Evolutionary conservation across 345 rosid species (phyloP), one percentile per base, ranked within the genome.

Genomic region (Excoecaria cochinchinensis): DNA sequence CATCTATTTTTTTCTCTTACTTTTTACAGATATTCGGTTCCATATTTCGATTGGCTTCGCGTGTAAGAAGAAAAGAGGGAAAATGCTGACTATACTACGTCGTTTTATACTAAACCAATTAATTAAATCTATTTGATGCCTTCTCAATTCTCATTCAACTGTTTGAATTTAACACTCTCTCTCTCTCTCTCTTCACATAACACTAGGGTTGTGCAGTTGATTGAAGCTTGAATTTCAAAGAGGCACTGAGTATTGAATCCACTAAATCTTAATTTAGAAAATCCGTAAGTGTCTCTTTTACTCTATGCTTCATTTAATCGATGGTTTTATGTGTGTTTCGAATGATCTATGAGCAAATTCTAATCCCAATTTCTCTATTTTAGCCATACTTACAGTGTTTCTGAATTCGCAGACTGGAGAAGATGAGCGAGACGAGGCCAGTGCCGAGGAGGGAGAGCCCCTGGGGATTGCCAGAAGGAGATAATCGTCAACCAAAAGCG

Each of bases 361-460:
- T 7, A 16, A 44, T 44, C 48, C 48, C 8, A 44, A 44, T 44
- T 44, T 44, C 48, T 44, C 48, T 10, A 1, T 44, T 44, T 44
- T 44, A 6, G 7, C 48, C 48, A 6, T 4, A 16, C 22, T 3
- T n/a, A 56, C 9, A 31, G 31, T 56, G 22, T 56, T 25, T 59
- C 13, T 57, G 31, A 25, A 57, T 57, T 64, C 40, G 48, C 48
- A 67, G 67, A 6, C 8, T 31, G 31, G 31, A 31, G 59, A 76
- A 44, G 19, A 91, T 89, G 95, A 87, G 91, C 63, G 97, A 90
- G 94, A 84, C 89, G 68, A 85, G 98, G 77, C 94, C 97, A 40
- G 98, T 95, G 83, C 98, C 96, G 77, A 84, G 97, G 74, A 88
- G 97, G 64, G 98, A 89, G 85, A 90, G 97, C 68, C 98, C 98